phyloP scores from a whole-genome alignment of 176 grass and related monocot species.

The Rhipidocladum racemiflorum region DNA sequence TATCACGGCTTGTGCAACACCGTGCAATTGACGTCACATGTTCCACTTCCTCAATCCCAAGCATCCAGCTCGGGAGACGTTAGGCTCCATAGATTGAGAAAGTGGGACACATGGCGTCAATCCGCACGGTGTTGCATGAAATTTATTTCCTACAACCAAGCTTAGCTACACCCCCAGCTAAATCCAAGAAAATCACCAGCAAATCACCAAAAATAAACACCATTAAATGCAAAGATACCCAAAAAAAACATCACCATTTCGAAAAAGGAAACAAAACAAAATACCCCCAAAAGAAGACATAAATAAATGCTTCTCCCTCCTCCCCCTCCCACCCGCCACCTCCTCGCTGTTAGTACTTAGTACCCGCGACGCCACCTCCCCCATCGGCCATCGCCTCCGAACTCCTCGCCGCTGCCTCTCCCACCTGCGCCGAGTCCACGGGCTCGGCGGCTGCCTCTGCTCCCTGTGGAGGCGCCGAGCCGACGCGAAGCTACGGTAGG shows the following conservation, averaged over 20 bases:
- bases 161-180: not conserved
- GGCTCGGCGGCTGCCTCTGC: not conserved
- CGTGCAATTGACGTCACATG: too few species aligned
- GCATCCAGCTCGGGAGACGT: too few species aligned
- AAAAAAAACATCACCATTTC: slow-evolving; percentile 1
- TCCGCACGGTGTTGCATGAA: too few species aligned
- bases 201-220: not conserved
- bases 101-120: too few species aligned
- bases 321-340: slow-evolving; percentile 35
- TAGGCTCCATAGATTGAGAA: too few species aligned
- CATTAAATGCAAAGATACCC: not conserved
- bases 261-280: not conserved
- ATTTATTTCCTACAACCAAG: too few species aligned
- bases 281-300: not conserved
- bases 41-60: too few species aligned
- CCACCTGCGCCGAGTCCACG: not conserved
- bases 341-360: slow-evolving; percentile 40
- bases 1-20: too few species aligned
- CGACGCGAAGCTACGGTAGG: not conserved
- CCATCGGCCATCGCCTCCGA: not conserved
- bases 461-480: not conserved
- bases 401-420: not conserved
- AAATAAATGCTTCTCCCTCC: slow-evolving; percentile 31
- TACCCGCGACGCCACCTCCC: slow-evolving; percentile 31
- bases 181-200: not conserved